A percentile compares a stretch with the other conserved stretches of the same genome.
These are phyloP conservation scores for Talaromyces nanjingensis DNA, from an alignment of 495 filamentous ascomycete species.

Conservation along the genomic window DNA sequence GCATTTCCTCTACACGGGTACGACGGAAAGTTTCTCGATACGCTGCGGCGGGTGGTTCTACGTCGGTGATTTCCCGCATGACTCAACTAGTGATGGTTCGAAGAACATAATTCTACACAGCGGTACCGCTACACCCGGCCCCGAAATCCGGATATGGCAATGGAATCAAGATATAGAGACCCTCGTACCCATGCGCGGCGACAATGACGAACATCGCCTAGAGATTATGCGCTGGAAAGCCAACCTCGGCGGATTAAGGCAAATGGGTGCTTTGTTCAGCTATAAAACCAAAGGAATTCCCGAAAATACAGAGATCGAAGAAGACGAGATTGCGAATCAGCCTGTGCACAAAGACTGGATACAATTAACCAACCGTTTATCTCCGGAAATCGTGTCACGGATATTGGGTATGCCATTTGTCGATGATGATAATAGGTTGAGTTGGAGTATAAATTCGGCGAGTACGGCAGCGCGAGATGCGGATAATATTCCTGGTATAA, in stretches of 20 bases:
- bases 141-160: conserved; percentile 38
- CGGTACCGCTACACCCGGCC: not conserved
- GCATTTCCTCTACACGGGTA: conserved; percentile 57
- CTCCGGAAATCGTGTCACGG: conserved; percentile 28
- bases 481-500: conserved; percentile 47
- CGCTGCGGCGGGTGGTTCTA: conserved; percentile 58
- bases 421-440: conserved; percentile 31
- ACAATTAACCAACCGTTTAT: conserved; percentile 33
- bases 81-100: conserved; percentile 1
- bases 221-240: conserved; percentile 35
- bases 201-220: conserved; percentile 20
- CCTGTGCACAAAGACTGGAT: conserved; percentile 33
- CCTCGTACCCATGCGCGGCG: conserved; percentile 19
- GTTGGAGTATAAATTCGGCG: conserved; percentile 42
- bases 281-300: conserved; percentile 34
- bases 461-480: conserved; percentile 37
- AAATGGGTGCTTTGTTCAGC: conserved; percentile 32
- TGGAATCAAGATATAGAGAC: conserved; percentile 34
- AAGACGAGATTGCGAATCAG: conserved; percentile 25
- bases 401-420: conserved; percentile 29
- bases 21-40: conserved; percentile 47
- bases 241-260: conserved; percentile 35
- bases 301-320: not conserved
- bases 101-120: conserved; percentile 11
- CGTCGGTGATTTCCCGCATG: conserved; percentile 29